A percentile compares a stretch with the other conserved stretches of the same genome.
phyloP scores from a whole-genome alignment of 495 filamentous ascomycete genomes.

The Tuber brumale region DNA sequence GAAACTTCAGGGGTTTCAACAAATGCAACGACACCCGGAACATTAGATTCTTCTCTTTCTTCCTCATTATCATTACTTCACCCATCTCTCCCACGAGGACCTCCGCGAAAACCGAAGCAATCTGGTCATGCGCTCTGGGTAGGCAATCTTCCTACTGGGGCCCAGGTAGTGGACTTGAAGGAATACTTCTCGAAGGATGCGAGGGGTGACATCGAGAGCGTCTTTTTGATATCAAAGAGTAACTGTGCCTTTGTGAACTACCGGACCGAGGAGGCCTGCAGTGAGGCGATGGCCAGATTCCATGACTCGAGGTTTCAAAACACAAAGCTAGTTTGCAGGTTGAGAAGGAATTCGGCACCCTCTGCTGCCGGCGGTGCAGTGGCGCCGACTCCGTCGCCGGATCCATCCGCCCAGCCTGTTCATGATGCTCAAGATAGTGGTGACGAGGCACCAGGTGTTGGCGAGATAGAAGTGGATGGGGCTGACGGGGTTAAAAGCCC shows the following conservation, averaged over 20 bases:
- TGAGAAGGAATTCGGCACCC: slow-evolving; percentile 57
- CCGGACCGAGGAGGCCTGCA: slow-evolving; percentile 68
- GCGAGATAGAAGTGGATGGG: slow-evolving; percentile 25
- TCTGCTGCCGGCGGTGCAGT: slow-evolving; percentile 48
- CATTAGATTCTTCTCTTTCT: slow-evolving; percentile 14
- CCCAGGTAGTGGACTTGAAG: slow-evolving; percentile 72
- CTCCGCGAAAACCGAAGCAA: slow-evolving; percentile 86
- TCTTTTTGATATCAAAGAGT: slow-evolving; percentile 94
- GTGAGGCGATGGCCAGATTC: slow-evolving; percentile 71
- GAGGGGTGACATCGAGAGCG: slow-evolving; percentile 69
- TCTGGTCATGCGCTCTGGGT: slow-evolving; percentile 94
- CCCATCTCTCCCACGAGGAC: slow-evolving; percentile 64
- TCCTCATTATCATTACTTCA: slow-evolving; percentile 18
- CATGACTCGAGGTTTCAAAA: slow-evolving; percentile 89
- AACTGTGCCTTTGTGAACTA: slow-evolving; percentile 99
- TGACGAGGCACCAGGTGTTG: slow-evolving; percentile 31
- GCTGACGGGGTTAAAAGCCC: slow-evolving; percentile 21
- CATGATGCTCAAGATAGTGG: slow-evolving; percentile 16
- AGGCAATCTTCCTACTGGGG: slow-evolving; percentile 81
- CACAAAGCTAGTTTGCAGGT: slow-evolving; percentile 81
- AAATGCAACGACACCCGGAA: slow-evolving; percentile 24
- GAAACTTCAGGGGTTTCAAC: slow-evolving; percentile 20
- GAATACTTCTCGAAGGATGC: slow-evolving; percentile 84
- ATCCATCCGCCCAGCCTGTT: slow-evolving; percentile 42
- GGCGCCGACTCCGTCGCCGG: slow-evolving; percentile 47